phyloP scores from a whole-genome alignment of 352 stramenopile genomes.

The Phytophthora cactorum region DNA sequence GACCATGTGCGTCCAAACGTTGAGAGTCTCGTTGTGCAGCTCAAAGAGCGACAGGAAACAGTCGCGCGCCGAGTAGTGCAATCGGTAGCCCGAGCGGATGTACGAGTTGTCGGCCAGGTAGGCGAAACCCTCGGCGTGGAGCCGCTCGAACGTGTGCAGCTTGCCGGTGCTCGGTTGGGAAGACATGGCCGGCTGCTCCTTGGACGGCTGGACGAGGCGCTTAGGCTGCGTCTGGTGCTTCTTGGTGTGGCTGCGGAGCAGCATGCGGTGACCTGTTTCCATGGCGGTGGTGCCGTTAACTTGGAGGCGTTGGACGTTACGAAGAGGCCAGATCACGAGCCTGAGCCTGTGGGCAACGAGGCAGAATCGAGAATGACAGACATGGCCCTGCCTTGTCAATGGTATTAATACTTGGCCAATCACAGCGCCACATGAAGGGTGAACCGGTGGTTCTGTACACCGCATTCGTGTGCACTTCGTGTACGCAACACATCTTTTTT shows the following conservation, averaged over 20 bases:
- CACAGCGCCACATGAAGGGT: not conserved
- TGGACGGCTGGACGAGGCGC: not conserved
- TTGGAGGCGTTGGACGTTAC: constrained; percentile 22
- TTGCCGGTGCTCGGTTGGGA: constrained; percentile 15
- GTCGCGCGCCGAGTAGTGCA: constrained; percentile 83
- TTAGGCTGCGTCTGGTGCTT: constrained; percentile 20
- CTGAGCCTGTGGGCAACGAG: not conserved
- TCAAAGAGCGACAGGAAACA: constrained; percentile 86
- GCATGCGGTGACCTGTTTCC: constrained; percentile 53
- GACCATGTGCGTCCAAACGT: constrained; percentile 90
- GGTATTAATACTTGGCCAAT: constrained; percentile 4
- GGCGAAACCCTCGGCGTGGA: constrained; percentile 81
- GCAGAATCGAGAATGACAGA: constrained; percentile 19
- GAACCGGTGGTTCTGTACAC: constrained; percentile 16
- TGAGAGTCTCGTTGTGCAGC: constrained; percentile 90
- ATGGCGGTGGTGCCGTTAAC: constrained; percentile 22
- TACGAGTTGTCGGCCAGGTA: constrained; percentile 89
- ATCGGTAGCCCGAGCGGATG: constrained; percentile 84
- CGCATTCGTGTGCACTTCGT: constrained; percentile 3
- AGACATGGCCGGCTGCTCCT: constrained; percentile 3
- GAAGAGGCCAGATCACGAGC: not conserved
- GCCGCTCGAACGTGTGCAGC: constrained; percentile 76
- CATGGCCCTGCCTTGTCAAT: constrained; percentile 8
- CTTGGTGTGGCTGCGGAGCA: constrained; percentile 38
- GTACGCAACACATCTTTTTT: not conserved